A percentile compares a stretch with the other conserved stretches of the same genome.
Conservation (phyloP, 2,329 filamentous ascomycete genomes). For the Tetracladium maxilliforme region DNA sequence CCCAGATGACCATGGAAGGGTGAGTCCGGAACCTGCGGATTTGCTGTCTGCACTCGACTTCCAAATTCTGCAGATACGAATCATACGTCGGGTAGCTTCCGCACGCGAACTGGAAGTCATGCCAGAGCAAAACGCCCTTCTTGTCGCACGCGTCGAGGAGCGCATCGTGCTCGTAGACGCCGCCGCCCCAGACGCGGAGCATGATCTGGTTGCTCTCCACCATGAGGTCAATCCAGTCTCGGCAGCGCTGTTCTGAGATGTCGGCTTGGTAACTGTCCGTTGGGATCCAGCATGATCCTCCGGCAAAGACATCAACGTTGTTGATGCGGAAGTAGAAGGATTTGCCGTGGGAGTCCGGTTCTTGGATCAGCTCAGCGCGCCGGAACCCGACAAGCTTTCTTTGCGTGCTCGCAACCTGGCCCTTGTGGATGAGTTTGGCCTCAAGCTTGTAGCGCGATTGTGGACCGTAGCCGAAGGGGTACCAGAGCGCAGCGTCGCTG, state of each 20-base stretch:
- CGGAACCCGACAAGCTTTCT: constrained; percentile 52
- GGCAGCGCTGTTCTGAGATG: constrained; percentile 47
- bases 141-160: constrained; percentile 61
- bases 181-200: constrained; percentile 68
- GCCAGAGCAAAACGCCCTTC: constrained; percentile 56
- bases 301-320: constrained; percentile 57
- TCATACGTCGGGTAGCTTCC: constrained; percentile 53
- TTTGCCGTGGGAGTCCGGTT: constrained; percentile 42
- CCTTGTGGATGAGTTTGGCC: constrained; percentile 27
- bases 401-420: constrained; percentile 12
- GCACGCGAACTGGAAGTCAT: constrained; percentile 62
- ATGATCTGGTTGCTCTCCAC: constrained; percentile 69
- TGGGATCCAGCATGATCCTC: constrained; percentile 68
- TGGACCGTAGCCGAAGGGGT: constrained; percentile 54
- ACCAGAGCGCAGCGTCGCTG: constrained; percentile 52
- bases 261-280: constrained; percentile 62
- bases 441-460: constrained; percentile 55
- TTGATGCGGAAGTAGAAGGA: constrained; percentile 66
- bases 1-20: constrained; percentile 75
- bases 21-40: constrained; percentile 68
- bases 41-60: constrained; percentile 49
- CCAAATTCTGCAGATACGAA: constrained; percentile 41
- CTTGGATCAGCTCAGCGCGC: constrained; percentile 39
- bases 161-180: constrained; percentile 54
- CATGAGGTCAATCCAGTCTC: constrained; percentile 61